A percentile compares a stretch with the other conserved stretches of the same genome.
Evolutionary conservation across 2,329 filamentous ascomycete genomes (phyloP).

Genomic region (Colletotrichum navitas): DNA sequence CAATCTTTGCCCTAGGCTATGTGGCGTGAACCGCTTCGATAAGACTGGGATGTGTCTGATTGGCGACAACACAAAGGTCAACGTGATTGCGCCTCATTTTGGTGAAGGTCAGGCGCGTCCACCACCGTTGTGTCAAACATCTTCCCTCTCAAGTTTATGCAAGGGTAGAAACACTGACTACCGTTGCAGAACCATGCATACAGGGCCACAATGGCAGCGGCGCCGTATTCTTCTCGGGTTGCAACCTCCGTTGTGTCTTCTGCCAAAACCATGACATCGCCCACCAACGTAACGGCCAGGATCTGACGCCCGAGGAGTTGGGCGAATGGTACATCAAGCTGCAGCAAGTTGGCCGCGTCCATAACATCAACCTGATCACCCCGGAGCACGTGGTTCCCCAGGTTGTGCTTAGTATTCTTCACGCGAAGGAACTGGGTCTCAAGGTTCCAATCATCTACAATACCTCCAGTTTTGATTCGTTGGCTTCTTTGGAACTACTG

Average conservation of each 20-base stretch:
- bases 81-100: constrained; percentile 88
- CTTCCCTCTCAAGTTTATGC: neutral
- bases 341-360: constrained; percentile 82
- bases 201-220: constrained; percentile 86
- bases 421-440: constrained; percentile 77
- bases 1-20: constrained; percentile 83
- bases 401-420: constrained; percentile 80
- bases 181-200: constrained; percentile 77
- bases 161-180: constrained; percentile 30
- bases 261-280: constrained; percentile 89
- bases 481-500: constrained; percentile 77
- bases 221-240: constrained; percentile 83
- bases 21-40: constrained; percentile 85
- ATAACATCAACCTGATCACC: constrained; percentile 91
- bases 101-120: constrained; percentile 70
- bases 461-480: constrained; percentile 83
- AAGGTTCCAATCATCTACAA: constrained; percentile 85
- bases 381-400: constrained; percentile 90
- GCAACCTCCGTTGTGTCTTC: constrained; percentile 80
- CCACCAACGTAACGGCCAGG: constrained; percentile 84
- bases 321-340: constrained; percentile 87
- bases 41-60: constrained; percentile 84
- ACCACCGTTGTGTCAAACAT: neutral
- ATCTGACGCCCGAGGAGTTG: constrained; percentile 82
- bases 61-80: constrained; percentile 81